Percentiles rank a stretch among this genome's conserved stretches.
phyloP scores from a whole-genome alignment of 495 filamentous ascomycete genomes.

The Tuber brumale region DNA sequence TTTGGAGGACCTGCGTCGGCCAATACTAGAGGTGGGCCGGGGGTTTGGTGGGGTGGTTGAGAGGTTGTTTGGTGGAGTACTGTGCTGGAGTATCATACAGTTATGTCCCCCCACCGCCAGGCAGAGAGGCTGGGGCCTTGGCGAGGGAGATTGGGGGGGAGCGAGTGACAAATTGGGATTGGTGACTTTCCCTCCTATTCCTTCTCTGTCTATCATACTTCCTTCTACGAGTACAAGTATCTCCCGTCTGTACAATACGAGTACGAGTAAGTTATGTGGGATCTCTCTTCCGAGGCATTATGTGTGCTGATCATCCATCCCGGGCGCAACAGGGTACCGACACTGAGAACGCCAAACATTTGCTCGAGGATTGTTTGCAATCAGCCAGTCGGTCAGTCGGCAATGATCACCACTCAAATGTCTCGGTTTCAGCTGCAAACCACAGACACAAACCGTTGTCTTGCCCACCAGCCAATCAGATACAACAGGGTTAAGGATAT shows the following conservation, averaged over 20 bases:
- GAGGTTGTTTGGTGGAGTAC: background rate
- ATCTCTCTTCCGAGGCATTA: background rate
- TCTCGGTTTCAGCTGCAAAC: background rate
- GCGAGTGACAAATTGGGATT: background rate
- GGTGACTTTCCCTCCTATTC: background rate
- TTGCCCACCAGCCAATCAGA: background rate
- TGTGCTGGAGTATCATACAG: background rate
- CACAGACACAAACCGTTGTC: background rate
- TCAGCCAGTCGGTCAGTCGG: background rate
- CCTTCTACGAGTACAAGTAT: too few relatives aligned
- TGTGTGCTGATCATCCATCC: background rate
- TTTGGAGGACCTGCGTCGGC: background rate
- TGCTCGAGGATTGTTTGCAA: background rate
- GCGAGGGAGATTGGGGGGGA: background rate
- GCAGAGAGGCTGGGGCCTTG: background rate
- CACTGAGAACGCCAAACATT: background rate
- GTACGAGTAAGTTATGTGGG: background rate
- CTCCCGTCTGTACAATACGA: too few relatives aligned
- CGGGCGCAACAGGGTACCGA: background rate
- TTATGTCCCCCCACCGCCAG: background rate
- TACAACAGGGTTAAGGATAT: background rate
- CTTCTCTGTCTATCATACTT: background rate
- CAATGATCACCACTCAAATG: background rate
- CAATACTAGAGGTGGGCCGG: background rate
- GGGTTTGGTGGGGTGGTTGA: background rate